These are phyloP conservation scores for Dinochytrium kinnereticum DNA, from an alignment of 371 early-diverging fungal genomes.

Conservation along the genomic window DNA sequence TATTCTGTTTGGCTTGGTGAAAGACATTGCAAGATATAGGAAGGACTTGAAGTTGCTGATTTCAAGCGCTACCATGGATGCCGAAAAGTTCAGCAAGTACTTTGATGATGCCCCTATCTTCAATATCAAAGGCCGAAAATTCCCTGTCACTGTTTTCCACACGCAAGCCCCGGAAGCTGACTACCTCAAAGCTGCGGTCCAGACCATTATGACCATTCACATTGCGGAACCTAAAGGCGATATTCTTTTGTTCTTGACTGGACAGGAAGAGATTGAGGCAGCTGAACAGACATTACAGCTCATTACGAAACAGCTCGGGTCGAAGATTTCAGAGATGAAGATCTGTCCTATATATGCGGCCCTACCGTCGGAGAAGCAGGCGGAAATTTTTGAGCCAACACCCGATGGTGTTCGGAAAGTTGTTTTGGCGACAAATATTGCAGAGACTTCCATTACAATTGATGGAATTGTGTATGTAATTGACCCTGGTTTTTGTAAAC, in stretches of 20 bases:
- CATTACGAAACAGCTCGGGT: slow-evolving; percentile 83
- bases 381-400: slow-evolving; percentile 96
- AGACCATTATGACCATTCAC: slow-evolving; percentile 95
- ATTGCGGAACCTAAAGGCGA: slow-evolving; percentile 90
- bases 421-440: slow-evolving; percentile 99
- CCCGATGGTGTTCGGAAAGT: slow-evolving; percentile 94
- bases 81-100: slow-evolving; percentile 93
- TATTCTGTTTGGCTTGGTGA: slow-evolving; percentile 96
- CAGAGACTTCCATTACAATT: slow-evolving; percentile 99
- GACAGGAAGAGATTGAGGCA: slow-evolving; percentile 98
- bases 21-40: slow-evolving; percentile 93
- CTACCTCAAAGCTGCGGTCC: slow-evolving; percentile 94
- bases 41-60: slow-evolving; percentile 94
- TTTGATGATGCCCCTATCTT: slow-evolving; percentile 97
- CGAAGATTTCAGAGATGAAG: slow-evolving; percentile 88
- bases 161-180: slow-evolving; percentile 97
- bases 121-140: slow-evolving; percentile 91
- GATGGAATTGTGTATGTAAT: slow-evolving; percentile 84
- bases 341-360: slow-evolving; percentile 96
- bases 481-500: slow-evolving; percentile 94
- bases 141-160: slow-evolving; percentile 94
- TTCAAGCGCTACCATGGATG: slow-evolving; percentile 99
- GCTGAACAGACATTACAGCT: slow-evolving; percentile 83
- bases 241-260: slow-evolving; percentile 97
- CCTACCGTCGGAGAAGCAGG: slow-evolving; percentile 91